A percentile compares a stretch with the other conserved stretches of the same genome.
phyloP scores from a whole-genome alignment of 2,329 filamentous ascomycete species.

The Helotiales sp. region DNA sequence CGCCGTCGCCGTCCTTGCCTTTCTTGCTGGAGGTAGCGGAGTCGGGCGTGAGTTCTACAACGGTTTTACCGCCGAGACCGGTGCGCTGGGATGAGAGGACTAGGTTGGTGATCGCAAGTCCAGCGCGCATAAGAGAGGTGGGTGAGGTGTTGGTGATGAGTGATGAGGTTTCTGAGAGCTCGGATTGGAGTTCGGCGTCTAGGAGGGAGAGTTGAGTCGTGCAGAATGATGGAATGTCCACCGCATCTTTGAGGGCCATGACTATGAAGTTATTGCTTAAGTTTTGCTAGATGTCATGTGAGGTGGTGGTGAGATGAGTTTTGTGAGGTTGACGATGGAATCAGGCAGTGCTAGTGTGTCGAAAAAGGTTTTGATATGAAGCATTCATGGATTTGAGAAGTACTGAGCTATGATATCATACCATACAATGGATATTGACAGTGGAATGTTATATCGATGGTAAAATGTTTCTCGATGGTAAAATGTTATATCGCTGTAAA shows the following conservation, averaged over 20 bases:
- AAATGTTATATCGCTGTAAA: no score
- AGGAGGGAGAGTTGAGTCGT: constrained; percentile 73
- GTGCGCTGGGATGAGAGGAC: constrained; percentile 77
- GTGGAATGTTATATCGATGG: no score
- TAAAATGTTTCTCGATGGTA: no score
- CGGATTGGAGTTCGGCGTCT: constrained; percentile 71
- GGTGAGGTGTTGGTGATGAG: constrained; percentile 73
- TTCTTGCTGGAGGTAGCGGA: constrained; percentile 56
- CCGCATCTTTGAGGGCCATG: constrained; percentile 44
- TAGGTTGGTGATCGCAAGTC: constrained; percentile 80
- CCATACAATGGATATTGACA: background rate
- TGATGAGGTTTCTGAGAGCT: constrained; percentile 70
- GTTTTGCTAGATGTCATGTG: constrained; percentile 20
- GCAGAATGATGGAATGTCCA: constrained; percentile 72
- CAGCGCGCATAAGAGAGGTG: constrained; percentile 71
- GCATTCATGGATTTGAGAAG: background rate
- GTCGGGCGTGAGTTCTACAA: constrained; percentile 80
- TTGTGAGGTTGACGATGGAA: background rate
- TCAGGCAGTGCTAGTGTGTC: background rate
- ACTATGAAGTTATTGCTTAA: background rate
- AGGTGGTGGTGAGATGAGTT: constrained; percentile 9
- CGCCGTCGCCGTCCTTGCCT: constrained; percentile 46
- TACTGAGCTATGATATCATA: no score
- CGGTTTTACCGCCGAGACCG: constrained; percentile 87
- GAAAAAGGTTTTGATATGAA: background rate